Evolutionary conservation across 164 flowering plant genomes (phyloP).

Genomic region (Chimonanthus praecox): DNA sequence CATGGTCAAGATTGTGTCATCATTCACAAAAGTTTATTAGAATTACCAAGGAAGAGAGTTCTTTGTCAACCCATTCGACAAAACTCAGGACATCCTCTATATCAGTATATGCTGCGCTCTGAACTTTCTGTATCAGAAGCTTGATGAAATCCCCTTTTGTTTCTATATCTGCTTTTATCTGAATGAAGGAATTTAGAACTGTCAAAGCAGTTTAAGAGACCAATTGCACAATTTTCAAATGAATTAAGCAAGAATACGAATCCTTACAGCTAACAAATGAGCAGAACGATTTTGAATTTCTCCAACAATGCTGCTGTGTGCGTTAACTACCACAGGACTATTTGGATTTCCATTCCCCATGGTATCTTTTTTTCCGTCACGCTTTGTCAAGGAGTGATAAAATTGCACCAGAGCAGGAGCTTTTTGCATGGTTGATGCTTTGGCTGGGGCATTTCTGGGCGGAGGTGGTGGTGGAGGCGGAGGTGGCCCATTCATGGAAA

Average conservation of each 20-base stretch:
- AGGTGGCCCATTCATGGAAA: slow-evolving; percentile 8
- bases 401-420: slow-evolving; percentile 39
- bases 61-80: slow-evolving; percentile 63
- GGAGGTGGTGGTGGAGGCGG: slow-evolving; percentile 34
- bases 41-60: slow-evolving; percentile 62
- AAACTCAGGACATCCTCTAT: slow-evolving; percentile 54
- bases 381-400: slow-evolving; percentile 43
- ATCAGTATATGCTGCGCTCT: slow-evolving; percentile 34
- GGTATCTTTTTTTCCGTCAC: slow-evolving; percentile 27
- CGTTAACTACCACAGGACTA: slow-evolving; percentile 25
- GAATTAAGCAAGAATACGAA: not conserved
- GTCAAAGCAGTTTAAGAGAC: not conserved
- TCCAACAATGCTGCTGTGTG: slow-evolving; percentile 72
- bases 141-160: slow-evolving; percentile 65
- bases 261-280: slow-evolving; percentile 59
- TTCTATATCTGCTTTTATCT: slow-evolving; percentile 60
- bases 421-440: slow-evolving; percentile 25
- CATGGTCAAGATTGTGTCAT: not conserved
- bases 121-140: slow-evolving; percentile 49
- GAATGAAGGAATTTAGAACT: slow-evolving; percentile 5
- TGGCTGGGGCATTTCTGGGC: slow-evolving; percentile 12
- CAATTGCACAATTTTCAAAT: not conserved
- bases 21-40: not conserved
- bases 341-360: slow-evolving; percentile 15
- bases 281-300: slow-evolving; percentile 75